These are phyloP conservation scores for Bipolaris gigantea DNA, from an alignment of 2,329 filamentous ascomycete genomes.

Conservation along the genomic window DNA sequence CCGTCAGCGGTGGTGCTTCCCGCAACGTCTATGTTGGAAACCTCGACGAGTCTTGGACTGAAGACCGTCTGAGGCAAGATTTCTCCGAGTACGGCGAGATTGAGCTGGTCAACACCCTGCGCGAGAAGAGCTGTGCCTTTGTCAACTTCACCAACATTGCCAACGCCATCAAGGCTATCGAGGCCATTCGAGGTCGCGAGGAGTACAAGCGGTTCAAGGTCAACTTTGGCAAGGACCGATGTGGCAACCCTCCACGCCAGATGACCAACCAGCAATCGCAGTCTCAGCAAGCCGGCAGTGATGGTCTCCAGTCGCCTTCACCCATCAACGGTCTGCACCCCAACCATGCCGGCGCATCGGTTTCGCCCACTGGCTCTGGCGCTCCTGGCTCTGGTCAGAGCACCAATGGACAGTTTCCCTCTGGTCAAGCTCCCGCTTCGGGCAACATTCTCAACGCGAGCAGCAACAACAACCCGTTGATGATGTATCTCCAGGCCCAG, in stretches of 20 bases:
- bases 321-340: slow-evolving; percentile 61
- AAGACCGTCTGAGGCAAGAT: slow-evolving; percentile 92
- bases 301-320: slow-evolving; percentile 59
- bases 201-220: slow-evolving; percentile 99
- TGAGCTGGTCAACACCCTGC: slow-evolving; percentile 91
- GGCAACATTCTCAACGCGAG: slow-evolving; percentile 77
- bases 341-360: slow-evolving; percentile 58
- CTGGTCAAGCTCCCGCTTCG: slow-evolving; percentile 64
- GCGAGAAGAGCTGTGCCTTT: slow-evolving; percentile 99
- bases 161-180: slow-evolving; percentile 98
- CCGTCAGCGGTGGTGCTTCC: slow-evolving; percentile 95
- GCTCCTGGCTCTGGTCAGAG: slow-evolving; percentile 59
- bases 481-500: slow-evolving; percentile 83
- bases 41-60: slow-evolving; percentile 94
- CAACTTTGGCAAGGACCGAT: slow-evolving; percentile 98
- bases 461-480: slow-evolving; percentile 82
- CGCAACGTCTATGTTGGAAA: slow-evolving; percentile 98
- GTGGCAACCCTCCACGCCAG: slow-evolving; percentile 93
- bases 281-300: slow-evolving; percentile 66
- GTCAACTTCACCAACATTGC: slow-evolving; percentile 99
- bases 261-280: slow-evolving; percentile 63
- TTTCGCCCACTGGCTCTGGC: slow-evolving; percentile 62
- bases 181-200: slow-evolving; percentile 89
- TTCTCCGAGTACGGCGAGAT: slow-evolving; percentile 98
- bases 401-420: slow-evolving; percentile 61